Percentiles rank a stretch among this genome's conserved stretches.
These are phyloP conservation scores for Escallonia rubra DNA, from an alignment of 129 eudicot species.

Conservation along the genomic window DNA sequence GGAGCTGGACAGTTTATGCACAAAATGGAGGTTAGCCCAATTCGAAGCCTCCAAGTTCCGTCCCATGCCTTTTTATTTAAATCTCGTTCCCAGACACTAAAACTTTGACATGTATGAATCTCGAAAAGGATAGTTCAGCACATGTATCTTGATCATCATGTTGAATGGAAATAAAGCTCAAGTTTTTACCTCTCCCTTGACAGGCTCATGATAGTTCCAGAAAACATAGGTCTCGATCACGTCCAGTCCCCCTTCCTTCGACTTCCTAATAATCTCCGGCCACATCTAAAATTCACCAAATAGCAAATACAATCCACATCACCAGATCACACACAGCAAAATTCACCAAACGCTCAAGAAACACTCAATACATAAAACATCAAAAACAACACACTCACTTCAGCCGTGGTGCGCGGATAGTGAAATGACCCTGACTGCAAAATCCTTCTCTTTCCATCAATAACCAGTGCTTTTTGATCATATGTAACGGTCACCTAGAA, in stretches of 20 bases:
- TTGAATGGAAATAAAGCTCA: background rate
- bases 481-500: conserved; percentile 45
- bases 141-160: background rate
- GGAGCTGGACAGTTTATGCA: no score
- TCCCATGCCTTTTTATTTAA: no score
- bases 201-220: conserved; percentile 86
- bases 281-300: conserved; percentile 44
- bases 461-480: conserved; percentile 61
- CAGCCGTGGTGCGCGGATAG: conserved; percentile 74
- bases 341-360: background rate
- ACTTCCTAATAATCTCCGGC: conserved; percentile 60
- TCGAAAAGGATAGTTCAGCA: background rate
- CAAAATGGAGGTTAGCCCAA: no score
- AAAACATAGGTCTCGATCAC: conserved; percentile 75
- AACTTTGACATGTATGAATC: background rate
- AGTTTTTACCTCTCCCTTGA: conserved; percentile 61
- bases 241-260: conserved; percentile 86
- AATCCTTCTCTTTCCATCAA: conserved; percentile 69
- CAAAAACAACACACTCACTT: conserved; percentile 36
- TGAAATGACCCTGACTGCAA: conserved; percentile 77
- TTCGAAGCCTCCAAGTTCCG: no score
- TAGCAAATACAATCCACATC: conserved; percentile 9
- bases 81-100: no score
- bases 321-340: conserved; percentile 1
- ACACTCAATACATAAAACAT: background rate